These are phyloP conservation scores for Fragaria ananassa DNA, from an alignment of 306 rosid species.

Conservation along the genomic window DNA sequence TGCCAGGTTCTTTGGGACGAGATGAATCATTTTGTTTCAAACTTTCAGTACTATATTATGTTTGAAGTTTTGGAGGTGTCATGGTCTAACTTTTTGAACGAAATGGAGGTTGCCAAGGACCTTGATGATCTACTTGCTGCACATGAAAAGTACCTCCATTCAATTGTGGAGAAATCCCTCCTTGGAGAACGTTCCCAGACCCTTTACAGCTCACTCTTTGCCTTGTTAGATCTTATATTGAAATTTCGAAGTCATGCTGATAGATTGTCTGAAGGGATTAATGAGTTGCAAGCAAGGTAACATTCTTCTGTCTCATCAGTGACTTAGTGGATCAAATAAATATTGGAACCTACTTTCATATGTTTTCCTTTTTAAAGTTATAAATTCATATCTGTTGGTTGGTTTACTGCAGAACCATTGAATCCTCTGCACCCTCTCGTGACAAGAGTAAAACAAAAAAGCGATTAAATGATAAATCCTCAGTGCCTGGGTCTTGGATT, in stretches of 20 bases:
- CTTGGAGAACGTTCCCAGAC: constrained; percentile 85
- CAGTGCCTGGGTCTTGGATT: constrained; percentile 66
- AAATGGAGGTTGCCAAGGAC: constrained; percentile 92
- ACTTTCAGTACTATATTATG: constrained; percentile 94
- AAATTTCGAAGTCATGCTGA: constrained; percentile 82
- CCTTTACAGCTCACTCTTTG: constrained; percentile 77
- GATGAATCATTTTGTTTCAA: constrained; percentile 94
- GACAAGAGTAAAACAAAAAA: constrained; percentile 57
- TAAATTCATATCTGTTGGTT: constrained; percentile 18
- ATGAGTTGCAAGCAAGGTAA: constrained; percentile 91
- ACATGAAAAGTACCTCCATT: constrained; percentile 85
- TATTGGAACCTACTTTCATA: not conserved
- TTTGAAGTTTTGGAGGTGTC: constrained; percentile 96
- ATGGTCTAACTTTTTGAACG: constrained; percentile 76
- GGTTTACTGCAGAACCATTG: constrained; percentile 53
- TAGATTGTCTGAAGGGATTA: constrained; percentile 84
- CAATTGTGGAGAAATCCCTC: constrained; percentile 88
- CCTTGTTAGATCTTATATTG: constrained; percentile 82
- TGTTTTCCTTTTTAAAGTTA: not conserved
- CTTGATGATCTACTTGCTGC: constrained; percentile 94
- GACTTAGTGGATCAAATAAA: not conserved
- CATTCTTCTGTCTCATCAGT: constrained; percentile 14
- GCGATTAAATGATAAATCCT: constrained; percentile 37
- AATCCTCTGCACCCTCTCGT: constrained; percentile 57
- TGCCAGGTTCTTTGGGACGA: constrained; percentile 97